Conservation (phyloP, 805 yeast species). For the Yarrowia sp. region DNA sequence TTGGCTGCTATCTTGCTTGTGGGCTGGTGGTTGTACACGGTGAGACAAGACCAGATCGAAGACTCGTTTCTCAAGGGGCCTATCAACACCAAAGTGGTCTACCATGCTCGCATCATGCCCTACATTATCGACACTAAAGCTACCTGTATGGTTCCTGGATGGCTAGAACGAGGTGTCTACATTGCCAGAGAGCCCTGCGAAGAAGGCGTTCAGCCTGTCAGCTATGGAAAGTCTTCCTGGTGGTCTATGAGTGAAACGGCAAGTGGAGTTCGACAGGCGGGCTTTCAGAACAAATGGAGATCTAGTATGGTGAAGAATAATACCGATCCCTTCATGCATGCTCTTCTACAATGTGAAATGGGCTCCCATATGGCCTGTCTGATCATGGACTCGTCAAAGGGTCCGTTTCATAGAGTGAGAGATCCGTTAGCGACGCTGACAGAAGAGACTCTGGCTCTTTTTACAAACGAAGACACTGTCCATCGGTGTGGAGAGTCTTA, state of each 20-base stretch:
- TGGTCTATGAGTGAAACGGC: neutral
- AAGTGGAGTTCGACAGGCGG: neutral
- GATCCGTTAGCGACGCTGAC: neutral
- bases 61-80: neutral
- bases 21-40: neutral
- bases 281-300: neutral
- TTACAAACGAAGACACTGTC: conserved; percentile 10
- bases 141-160: neutral
- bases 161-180: conserved; percentile 7
- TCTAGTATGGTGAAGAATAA: neutral
- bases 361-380: conserved; percentile 17
- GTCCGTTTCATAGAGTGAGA: neutral
- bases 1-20: neutral
- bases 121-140: neutral
- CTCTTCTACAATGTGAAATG: neutral
- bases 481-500: neutral
- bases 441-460: neutral
- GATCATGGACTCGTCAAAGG: conserved; percentile 8
- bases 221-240: neutral
- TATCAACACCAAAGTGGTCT: neutral
- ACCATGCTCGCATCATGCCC: conserved; percentile 10
- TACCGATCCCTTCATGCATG: neutral
- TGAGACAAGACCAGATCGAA: neutral
- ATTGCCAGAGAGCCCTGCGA: neutral
- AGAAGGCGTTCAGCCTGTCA: neutral